Base-by-base conservation (phyloP, 768 basidiomycete species). In the Amanita brunnescens region DNA sequence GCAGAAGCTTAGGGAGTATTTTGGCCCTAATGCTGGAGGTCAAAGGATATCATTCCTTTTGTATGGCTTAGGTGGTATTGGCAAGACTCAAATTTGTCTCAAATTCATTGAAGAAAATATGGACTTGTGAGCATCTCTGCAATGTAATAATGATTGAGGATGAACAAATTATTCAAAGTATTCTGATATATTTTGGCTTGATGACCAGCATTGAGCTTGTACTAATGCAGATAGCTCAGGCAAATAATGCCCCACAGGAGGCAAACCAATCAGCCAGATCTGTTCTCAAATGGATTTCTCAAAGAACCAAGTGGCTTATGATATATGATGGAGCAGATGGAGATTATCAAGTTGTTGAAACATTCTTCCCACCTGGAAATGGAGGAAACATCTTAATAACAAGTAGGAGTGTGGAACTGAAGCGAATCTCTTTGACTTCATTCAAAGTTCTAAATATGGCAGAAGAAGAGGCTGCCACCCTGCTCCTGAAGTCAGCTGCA, bases 151-250 rank as follows among this genome's bases (percentile, higher is more conserved):
- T 38, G 49, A 58, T 33, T 48, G 54, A 21, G 14, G 23, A 30
- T 29, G 55, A 26, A 8, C 5, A 48, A 53, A 4, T n/a, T 33
- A 40, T 34, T 10, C 14, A 6, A 47, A 57, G 32, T 59, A 57
- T 47, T 54, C 40, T 48, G 16, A 52, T 24, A 54, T 58, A 29
- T 61, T 59, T 34, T 61, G 59, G 57, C 51, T 61, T 55, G 59
- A 61, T 54, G 57, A 57, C 59, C 8, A 54, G 43, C 6, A 52
- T 59, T 34, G 34, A 34, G 10, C 34, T 34, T 34, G 14, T 1
- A 47, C 47, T 14, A 34, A 32, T 12, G 14, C 14, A 52, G 58
- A 35, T 45, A 59, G 10, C 39, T 42, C 26, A 42, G 29, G 23
- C 49, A 55, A 23, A 43, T 30, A 20, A 45, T 16, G 34, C 34